Base-by-base conservation (phyloP, 2,329 filamentous ascomycete genomes). In the Dactylellina sp. region DNA sequence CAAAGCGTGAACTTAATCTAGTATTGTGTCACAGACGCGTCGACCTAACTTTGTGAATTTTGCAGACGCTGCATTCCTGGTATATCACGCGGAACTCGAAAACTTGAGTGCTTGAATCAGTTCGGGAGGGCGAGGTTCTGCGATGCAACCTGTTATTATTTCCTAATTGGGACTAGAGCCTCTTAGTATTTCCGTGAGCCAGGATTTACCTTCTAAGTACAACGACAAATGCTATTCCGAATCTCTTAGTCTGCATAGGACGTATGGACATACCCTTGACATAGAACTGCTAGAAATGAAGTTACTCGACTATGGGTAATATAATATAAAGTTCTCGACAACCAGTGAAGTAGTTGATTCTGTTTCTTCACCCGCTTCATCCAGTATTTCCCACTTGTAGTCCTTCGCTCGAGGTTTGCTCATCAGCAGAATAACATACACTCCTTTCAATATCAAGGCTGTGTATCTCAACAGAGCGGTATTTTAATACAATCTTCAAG, bases 61-160 rank as follows among this genome's bases (percentile, higher is more conserved):
- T n/a, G n/a, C n/a, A n/a, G n/a, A n/a, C n/a, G n/a, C n/a, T n/a
- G n/a, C n/a, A n/a, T n/a, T n/a, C n/a, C n/a, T n/a, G n/a, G n/a
- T n/a, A n/a, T n/a, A n/a, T n/a, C n/a, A n/a, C n/a, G n/a, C n/a
- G n/a, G n/a, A n/a, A n/a, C n/a, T n/a, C n/a, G n/a, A n/a, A n/a
- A n/a, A n/a, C n/a, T n/a, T n/a, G n/a, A n/a, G n/a, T n/a, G n/a
- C n/a, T n/a, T n/a, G n/a, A n/a, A n/a, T n/a, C n/a, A n/a, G n/a
- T n/a, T n/a, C n/a, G n/a, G n/a, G n/a, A n/a, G n/a, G n/a, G n/a
- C n/a, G n/a, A n/a, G n/a, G n/a, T n/a, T n/a, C 9, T 32, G 28
- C 28, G 9, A 22, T 16, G 44, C 44, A 16, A 47, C 44, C 16
- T 53, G 25, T 35, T 53, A 53, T 6, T 14, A 53, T 16, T 53